These are phyloP conservation scores for Gastrolobium bilobum DNA, from an alignment of 306 rosid species.

Conservation along the genomic window DNA sequence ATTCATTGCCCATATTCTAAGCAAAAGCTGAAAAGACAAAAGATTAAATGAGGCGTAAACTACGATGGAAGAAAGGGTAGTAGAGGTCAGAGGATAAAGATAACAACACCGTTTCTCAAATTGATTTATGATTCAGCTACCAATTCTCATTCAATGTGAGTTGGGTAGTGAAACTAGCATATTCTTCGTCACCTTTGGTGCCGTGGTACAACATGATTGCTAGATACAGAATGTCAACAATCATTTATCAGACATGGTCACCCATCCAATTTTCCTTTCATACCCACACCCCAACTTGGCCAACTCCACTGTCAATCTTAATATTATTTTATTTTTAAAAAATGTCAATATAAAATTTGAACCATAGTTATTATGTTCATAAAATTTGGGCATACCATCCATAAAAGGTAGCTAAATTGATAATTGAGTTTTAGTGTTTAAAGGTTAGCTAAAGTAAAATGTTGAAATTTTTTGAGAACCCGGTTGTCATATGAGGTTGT, in stretches of 20 bases:
- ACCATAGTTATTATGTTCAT: no score
- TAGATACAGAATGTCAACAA: not conserved
- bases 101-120: not conserved
- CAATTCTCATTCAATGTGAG: not conserved
- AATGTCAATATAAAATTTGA: not conserved
- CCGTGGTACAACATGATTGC: constrained; percentile 8
- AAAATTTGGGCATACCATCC: no score
- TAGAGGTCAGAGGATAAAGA: not conserved
- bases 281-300: constrained; percentile 9
- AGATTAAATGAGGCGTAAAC: not conserved
- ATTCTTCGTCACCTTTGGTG: not conserved
- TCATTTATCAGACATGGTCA: not conserved
- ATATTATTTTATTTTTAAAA: not conserved
- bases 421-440: no score
- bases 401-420: no score
- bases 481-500: no score
- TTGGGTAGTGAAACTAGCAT: not conserved
- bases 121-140: not conserved
- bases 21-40: not conserved
- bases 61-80: not conserved
- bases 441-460: no score
- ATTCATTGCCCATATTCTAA: constrained; percentile 1
- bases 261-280: constrained; percentile 2
- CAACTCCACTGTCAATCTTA: not conserved
- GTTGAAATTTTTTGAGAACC: no score